phyloP scores from a whole-genome alignment of 2,329 filamentous ascomycete species.

The Epicoccum sorghinum region DNA sequence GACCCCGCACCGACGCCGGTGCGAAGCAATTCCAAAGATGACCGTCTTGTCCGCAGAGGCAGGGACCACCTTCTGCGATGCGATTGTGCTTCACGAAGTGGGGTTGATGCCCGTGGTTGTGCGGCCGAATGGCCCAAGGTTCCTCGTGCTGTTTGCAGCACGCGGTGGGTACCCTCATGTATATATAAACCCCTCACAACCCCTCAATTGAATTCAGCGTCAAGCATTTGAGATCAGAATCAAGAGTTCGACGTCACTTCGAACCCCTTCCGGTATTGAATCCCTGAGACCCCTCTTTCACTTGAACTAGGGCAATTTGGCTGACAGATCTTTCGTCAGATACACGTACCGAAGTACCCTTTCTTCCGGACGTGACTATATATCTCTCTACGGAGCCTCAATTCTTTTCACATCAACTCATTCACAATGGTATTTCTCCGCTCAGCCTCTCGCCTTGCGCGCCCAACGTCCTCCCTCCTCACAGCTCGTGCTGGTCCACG shows the following conservation, averaged over 20 bases:
- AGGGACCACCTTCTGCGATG: constrained; percentile 29
- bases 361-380: constrained; percentile 27
- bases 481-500: constrained; percentile 52
- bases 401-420: constrained; percentile 27
- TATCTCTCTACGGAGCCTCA: constrained; percentile 27
- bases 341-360: constrained; percentile 29
- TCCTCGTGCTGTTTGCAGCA: constrained; percentile 21
- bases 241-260: constrained; percentile 31
- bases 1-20: constrained; percentile 44
- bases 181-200: constrained; percentile 41
- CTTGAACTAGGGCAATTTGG: constrained; percentile 13
- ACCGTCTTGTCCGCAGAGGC: constrained; percentile 35
- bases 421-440: constrained; percentile 67
- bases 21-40: constrained; percentile 42
- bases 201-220: constrained; percentile 26
- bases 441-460: constrained; percentile 63
- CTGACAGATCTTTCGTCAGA: constrained; percentile 38
- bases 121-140: constrained; percentile 30
- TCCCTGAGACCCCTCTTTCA: constrained; percentile 27
- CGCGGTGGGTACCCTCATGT: constrained; percentile 23
- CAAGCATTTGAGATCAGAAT: constrained; percentile 23
- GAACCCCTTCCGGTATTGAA: constrained; percentile 35
- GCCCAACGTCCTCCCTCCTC: constrained; percentile 60
- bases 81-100: constrained; percentile 38
- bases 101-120: constrained; percentile 35